A percentile compares a stretch with the other conserved stretches of the same genome.
Conservation (phyloP, 352 stramenopile genomes). For the Saprolegnia diclina region DNA sequence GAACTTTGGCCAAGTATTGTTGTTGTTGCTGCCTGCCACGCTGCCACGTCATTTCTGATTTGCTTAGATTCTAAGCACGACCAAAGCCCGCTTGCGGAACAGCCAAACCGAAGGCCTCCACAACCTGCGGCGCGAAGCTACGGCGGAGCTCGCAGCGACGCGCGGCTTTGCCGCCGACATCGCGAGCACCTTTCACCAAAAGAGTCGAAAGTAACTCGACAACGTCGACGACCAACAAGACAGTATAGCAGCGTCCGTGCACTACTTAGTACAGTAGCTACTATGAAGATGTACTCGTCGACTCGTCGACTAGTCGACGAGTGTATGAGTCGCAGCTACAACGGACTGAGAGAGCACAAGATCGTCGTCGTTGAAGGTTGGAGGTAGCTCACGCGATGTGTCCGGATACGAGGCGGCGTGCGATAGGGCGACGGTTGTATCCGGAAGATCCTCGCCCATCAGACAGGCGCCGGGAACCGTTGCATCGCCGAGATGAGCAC, state of each 20-base stretch:
- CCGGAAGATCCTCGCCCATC: not conserved
- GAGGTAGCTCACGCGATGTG: not conserved
- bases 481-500: constrained; percentile 40
- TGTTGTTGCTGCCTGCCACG: too few species aligned
- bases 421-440: not conserved
- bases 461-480: not conserved
- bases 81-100: constrained; percentile 47
- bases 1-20: constrained; percentile 47
- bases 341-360: too few species aligned
- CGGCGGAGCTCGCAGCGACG: constrained; percentile 38
- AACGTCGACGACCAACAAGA: not conserved
- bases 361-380: too few species aligned
- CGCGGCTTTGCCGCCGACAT: constrained; percentile 52
- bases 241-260: too few species aligned
- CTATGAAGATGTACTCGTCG: too few species aligned
- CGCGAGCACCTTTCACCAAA: constrained; percentile 64
- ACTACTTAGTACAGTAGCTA: too few species aligned
- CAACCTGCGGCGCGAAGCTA: constrained; percentile 56
- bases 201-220: not conserved
- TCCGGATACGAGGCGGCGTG: not conserved
- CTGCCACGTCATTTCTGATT: not conserved
- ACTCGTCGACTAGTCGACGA: too few species aligned
- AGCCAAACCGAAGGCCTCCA: constrained; percentile 55
- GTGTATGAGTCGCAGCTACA: too few species aligned
- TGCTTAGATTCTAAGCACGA: constrained; percentile 41